Conservation (phyloP, 2,329 filamentous ascomycete genomes). For the Paracoccidioides lutzii region DNA sequence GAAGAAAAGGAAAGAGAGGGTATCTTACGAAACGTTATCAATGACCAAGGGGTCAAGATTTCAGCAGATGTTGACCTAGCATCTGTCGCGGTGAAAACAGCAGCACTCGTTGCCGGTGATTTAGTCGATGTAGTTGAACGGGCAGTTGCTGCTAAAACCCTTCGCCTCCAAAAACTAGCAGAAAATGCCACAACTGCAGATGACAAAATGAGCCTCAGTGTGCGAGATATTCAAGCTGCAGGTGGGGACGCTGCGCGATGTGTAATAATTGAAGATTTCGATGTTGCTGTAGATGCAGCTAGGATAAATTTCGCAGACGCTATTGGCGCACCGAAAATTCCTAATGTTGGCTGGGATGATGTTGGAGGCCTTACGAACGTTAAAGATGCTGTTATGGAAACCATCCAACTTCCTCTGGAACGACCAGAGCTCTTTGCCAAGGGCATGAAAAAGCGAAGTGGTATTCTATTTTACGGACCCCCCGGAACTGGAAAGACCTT, state of each 20-base stretch:
- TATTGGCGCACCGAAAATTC: slow-evolving; percentile 94
- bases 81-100: slow-evolving; percentile 84
- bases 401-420: slow-evolving; percentile 96
- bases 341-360: slow-evolving; percentile 98
- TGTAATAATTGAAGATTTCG: slow-evolving; percentile 72
- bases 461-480: slow-evolving; percentile 97
- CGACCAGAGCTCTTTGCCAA: slow-evolving; percentile 99
- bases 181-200: slow-evolving; percentile 13
- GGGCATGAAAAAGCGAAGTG: slow-evolving; percentile 91
- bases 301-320: slow-evolving; percentile 97
- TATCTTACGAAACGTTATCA: slow-evolving; percentile 66
- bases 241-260: slow-evolving; percentile 69
- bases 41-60: slow-evolving; percentile 61
- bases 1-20: slow-evolving; percentile 86
- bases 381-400: slow-evolving; percentile 99
- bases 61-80: slow-evolving; percentile 73
- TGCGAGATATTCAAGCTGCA: slow-evolving; percentile 76
- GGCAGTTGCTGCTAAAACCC: slow-evolving; percentile 62
- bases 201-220: slow-evolving; percentile 38
- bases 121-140: slow-evolving; percentile 88
- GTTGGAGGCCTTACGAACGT: slow-evolving; percentile 96
- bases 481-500: slow-evolving; percentile 99
- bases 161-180: slow-evolving; percentile 63
- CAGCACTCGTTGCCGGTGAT: slow-evolving; percentile 86
- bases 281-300: slow-evolving; percentile 84